A percentile compares a stretch with the other conserved stretches of the same genome.
Evolutionary conservation across 192 early-diverging fungal genomes (phyloP).

Genomic region (Paraglomus occultum): DNA sequence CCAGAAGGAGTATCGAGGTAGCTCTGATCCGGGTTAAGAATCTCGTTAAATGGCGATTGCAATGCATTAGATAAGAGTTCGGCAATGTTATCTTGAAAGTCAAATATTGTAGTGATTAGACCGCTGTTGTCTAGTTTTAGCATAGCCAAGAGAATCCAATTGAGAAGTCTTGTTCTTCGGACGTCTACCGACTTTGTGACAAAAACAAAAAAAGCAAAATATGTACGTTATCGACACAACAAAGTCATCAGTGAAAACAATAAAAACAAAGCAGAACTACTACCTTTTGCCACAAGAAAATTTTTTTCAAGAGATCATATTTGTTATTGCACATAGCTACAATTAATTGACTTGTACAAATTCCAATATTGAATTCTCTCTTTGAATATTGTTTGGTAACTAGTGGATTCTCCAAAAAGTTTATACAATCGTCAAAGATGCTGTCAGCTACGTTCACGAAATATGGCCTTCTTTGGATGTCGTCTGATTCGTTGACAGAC

Average conservation of each 20-base stretch:
- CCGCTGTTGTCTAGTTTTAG: conserved; percentile 17
- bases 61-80: conserved; percentile 39
- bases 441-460: conserved; percentile 35
- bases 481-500: conserved; percentile 17
- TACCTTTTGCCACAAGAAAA: conserved; percentile 39
- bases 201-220: neutral
- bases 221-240: neutral
- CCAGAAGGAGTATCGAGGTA: conserved; percentile 39
- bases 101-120: conserved; percentile 31
- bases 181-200: conserved; percentile 36
- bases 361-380: conserved; percentile 42
- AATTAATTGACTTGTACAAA: conserved; percentile 34
- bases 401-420: conserved; percentile 35
- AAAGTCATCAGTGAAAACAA: neutral
- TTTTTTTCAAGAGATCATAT: conserved; percentile 25
- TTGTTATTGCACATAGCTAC: conserved; percentile 36
- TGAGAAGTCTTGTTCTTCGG: conserved; percentile 39
- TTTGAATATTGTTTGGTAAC: conserved; percentile 36
- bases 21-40: conserved; percentile 33
- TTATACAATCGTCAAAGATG: conserved; percentile 33
- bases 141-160: conserved; percentile 44
- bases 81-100: conserved; percentile 36
- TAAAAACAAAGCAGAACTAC: neutral
- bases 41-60: conserved; percentile 34
- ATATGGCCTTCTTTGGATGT: conserved; percentile 29